Percentiles rank a stretch among this genome's conserved stretches.
Conservation (phyloP, 495 filamentous ascomycete genomes). For the Physcia stellaris region DNA sequence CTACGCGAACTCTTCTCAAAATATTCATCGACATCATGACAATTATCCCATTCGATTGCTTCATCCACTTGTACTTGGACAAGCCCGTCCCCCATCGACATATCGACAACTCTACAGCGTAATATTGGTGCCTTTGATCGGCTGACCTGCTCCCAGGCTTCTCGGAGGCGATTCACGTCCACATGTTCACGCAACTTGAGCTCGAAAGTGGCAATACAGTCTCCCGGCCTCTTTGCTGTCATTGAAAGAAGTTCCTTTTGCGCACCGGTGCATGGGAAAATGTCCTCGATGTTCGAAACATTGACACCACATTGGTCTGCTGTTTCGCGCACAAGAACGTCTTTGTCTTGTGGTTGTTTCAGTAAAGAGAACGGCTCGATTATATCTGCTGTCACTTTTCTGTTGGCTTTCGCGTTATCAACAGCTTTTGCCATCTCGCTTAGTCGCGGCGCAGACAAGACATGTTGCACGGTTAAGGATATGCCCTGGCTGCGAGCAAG, state of each 20-base stretch:
- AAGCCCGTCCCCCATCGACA: slow-evolving; percentile 10
- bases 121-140: slow-evolving; percentile 20
- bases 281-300: slow-evolving; percentile 30
- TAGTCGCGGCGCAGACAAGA: slow-evolving; percentile 24
- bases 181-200: slow-evolving; percentile 18
- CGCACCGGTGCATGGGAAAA: slow-evolving; percentile 56
- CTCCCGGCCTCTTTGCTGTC: slow-evolving; percentile 21
- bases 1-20: not conserved
- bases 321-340: slow-evolving; percentile 30
- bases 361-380: slow-evolving; percentile 29
- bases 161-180: slow-evolving; percentile 19
- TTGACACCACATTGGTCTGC: slow-evolving; percentile 28
- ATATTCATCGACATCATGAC: not conserved
- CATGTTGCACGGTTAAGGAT: slow-evolving; percentile 21
- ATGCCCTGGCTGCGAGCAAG: slow-evolving; percentile 15
- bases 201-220: slow-evolving; percentile 20
- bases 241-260: slow-evolving; percentile 53
- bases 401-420: not conserved
- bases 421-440: slow-evolving; percentile 22
- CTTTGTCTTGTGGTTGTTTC: slow-evolving; percentile 26
- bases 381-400: slow-evolving; percentile 8
- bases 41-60: not conserved
- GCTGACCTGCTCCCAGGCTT: slow-evolving; percentile 25
- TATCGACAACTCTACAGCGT: slow-evolving; percentile 27
- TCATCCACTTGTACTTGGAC: slow-evolving; percentile 24